Percentiles rank a stretch among this genome's conserved stretches.
phyloP scores from a whole-genome alignment of 1,139 yeast genomes.

The Suhomyces bokatorum region DNA sequence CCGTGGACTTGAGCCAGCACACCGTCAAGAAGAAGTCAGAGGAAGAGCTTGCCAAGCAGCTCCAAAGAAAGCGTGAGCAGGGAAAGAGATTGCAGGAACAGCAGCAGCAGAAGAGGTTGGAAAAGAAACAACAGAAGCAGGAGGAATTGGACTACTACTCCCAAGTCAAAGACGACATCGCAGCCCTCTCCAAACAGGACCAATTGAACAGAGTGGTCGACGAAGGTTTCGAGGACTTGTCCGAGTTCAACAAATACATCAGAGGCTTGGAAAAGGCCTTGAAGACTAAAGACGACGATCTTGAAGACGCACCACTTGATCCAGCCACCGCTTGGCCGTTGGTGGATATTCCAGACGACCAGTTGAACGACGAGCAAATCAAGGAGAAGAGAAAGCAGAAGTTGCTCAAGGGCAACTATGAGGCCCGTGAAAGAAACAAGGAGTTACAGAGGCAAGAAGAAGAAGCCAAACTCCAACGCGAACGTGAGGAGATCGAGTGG shows the following conservation, averaged over 20 bases:
- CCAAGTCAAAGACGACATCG: slow-evolving; percentile 55
- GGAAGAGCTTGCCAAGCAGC: slow-evolving; percentile 75
- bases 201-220: slow-evolving; percentile 52
- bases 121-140: slow-evolving; percentile 77
- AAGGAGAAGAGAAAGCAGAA: slow-evolving; percentile 86
- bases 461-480: slow-evolving; percentile 54
- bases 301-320: slow-evolving; percentile 44
- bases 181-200: slow-evolving; percentile 44
- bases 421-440: slow-evolving; percentile 81
- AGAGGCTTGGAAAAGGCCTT: slow-evolving; percentile 67
- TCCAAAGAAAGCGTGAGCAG: slow-evolving; percentile 80
- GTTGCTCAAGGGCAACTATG: slow-evolving; percentile 80
- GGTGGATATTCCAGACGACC: slow-evolving; percentile 80
- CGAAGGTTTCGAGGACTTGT: slow-evolving; percentile 78
- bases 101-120: slow-evolving; percentile 81
- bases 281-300: slow-evolving; percentile 49
- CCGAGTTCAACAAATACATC: slow-evolving; percentile 69
- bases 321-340: slow-evolving; percentile 69
- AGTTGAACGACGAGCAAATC: slow-evolving; percentile 73
- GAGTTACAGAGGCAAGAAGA: slow-evolving; percentile 65
- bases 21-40: slow-evolving; percentile 71
- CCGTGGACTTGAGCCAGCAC: slow-evolving; percentile 53
- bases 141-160: slow-evolving; percentile 74
- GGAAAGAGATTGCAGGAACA: slow-evolving; percentile 91
- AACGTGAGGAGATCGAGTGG: slow-evolving; percentile 72